Base-by-base conservation (phyloP, 148 eudicot genomes). In the Amaranthus palmeri region DNA sequence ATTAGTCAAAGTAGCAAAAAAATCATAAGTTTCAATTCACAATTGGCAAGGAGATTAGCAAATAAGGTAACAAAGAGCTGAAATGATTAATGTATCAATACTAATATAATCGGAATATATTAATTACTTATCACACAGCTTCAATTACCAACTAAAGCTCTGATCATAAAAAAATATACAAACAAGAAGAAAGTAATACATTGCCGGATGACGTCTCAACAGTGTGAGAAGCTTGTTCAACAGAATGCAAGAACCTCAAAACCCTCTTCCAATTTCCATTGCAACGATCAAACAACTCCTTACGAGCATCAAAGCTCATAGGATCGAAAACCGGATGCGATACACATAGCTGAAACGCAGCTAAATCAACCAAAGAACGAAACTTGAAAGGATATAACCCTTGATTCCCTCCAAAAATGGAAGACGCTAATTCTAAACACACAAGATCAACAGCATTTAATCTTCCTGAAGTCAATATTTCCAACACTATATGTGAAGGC, bases 141-240 rank as follows among this genome's bases (percentile, higher is more conserved):
- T 13, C 12, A 43, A 10, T 63, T 4, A 3, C 42, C 59, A 56
- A 62, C 4, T 5, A 13, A 4, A 52, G 25, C 36, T 25, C 36
- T 25, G 36, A 25, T 25, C 5, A n/a, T 17, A 4, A n/a, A 48
- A 49, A 58, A 25, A 25, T 25, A 25, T 25, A 25, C 36, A 25
- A 25, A 25, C 36, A 25, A 67, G 54, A 49, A 80, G 79, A 75
- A 25, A 80, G 81, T 54, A 78, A 69, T 91, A 93, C 98, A 84
- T 91, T 88, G 97, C 97, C 93, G 47, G 87, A 67, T 54, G 98
- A 84, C 50, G 98, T 91, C 51, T 91, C 77, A 65, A 84, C 92
- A 71, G 88, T 76, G 69, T 78, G 85, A 52, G 93, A 91, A 2
- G 92, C 95, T 81, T 88, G 96, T 48, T 89, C 87, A 69, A 95